phyloP scores from a whole-genome alignment of 495 filamentous ascomycete genomes.

The Ramalina intermedia region DNA sequence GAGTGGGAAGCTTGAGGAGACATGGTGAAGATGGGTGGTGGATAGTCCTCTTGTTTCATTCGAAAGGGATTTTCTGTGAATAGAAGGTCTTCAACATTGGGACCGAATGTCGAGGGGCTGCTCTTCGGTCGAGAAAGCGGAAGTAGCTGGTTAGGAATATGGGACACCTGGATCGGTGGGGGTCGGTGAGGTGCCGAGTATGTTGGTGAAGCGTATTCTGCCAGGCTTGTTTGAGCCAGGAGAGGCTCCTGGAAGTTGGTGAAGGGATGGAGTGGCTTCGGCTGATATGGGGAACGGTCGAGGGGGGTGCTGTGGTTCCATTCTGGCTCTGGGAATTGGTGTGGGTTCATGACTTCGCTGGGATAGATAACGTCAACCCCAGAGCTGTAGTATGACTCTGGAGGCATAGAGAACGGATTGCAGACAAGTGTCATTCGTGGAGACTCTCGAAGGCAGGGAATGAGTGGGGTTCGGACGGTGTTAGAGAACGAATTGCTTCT shows the following conservation, averaged over 20 bases:
- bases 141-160: conserved; percentile 17
- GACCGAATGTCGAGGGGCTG: conserved; percentile 27
- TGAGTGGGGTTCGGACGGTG: neutral
- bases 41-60: conserved; percentile 14
- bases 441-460: neutral
- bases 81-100: conserved; percentile 17
- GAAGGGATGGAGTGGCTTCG: conserved; percentile 14
- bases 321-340: conserved; percentile 17
- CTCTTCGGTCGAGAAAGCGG: conserved; percentile 23
- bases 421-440: conserved; percentile 6
- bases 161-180: conserved; percentile 17
- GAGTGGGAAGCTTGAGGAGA: conserved; percentile 6
- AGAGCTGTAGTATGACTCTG: conserved; percentile 10
- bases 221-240: neutral
- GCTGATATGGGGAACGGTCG: conserved; percentile 20
- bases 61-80: conserved; percentile 18
- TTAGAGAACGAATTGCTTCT: neutral
- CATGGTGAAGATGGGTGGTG: conserved; percentile 15
- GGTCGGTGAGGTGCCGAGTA: conserved; percentile 21
- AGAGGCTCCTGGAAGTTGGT: neutral
- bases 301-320: conserved; percentile 13
- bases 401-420: conserved; percentile 7
- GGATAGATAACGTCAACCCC: conserved; percentile 16
- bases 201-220: conserved; percentile 13
- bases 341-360: conserved; percentile 15